A percentile compares a stretch with the other conserved stretches of the same genome.
phyloP scores from a whole-genome alignment of 768 basidiomycete species.

The Hemileccinum rubropunctum region DNA sequence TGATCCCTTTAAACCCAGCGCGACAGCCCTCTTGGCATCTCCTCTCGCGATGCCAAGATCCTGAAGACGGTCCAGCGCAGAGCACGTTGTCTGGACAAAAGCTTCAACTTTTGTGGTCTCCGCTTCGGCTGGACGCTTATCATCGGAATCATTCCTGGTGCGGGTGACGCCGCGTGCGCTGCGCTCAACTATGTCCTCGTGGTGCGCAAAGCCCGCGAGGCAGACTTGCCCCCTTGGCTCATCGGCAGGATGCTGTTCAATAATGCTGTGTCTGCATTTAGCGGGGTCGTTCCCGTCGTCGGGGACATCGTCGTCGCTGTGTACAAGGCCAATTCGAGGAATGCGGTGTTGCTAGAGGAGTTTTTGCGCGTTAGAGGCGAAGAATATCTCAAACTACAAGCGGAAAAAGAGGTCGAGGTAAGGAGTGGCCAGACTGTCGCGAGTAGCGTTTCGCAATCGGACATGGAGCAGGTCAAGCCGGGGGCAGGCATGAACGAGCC shows the following conservation, averaged over 20 bases:
- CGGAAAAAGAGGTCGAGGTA: conserved; percentile 30
- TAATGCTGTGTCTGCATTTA: conserved; percentile 61
- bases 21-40: conserved; percentile 71
- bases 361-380: conserved; percentile 77
- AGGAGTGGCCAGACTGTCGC: conserved; percentile 9
- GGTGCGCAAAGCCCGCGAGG: conserved; percentile 68
- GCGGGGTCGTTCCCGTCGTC: conserved; percentile 67
- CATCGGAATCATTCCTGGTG: conserved; percentile 70
- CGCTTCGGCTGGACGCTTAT: conserved; percentile 87
- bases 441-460: conserved; percentile 29
- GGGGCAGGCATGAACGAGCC: conserved; percentile 46
- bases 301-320: conserved; percentile 77
- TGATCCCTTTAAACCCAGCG: conserved; percentile 42
- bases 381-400: conserved; percentile 57
- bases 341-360: conserved; percentile 84
- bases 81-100: conserved; percentile 86
- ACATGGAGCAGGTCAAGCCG: conserved; percentile 47
- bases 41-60: conserved; percentile 69
- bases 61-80: conserved; percentile 71
- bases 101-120: conserved; percentile 75
- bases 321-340: conserved; percentile 88
- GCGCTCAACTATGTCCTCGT: conserved; percentile 74
- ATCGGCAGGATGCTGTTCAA: conserved; percentile 72
- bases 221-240: conserved; percentile 70
- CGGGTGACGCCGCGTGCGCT: conserved; percentile 64